Evolutionary conservation across 192 early-diverging fungal genomes (phyloP).

Genomic region (Lobulomyces angularis): DNA sequence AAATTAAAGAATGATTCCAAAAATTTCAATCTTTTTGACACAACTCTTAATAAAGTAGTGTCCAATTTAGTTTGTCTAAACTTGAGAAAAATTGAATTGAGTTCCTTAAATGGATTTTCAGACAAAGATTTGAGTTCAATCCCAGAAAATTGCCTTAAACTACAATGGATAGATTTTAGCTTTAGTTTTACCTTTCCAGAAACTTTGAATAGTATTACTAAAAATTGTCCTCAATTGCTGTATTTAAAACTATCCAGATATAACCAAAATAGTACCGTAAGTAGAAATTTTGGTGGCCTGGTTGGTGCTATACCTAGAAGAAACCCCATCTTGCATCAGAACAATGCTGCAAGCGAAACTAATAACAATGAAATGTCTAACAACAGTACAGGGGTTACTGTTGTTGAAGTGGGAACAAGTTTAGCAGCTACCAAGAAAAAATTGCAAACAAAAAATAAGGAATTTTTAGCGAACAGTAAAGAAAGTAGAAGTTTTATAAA

Average conservation of each 20-base stretch:
- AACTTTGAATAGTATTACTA: constrained; percentile 14
- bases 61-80: constrained; percentile 7
- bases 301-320: too few species aligned
- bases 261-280: too few species aligned
- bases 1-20: background rate
- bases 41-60: background rate
- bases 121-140: constrained; percentile 18
- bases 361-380: too few species aligned
- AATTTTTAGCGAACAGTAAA: too few species aligned
- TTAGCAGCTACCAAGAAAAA: too few species aligned
- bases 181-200: constrained; percentile 30
- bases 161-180: constrained; percentile 31
- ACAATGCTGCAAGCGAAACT: too few species aligned
- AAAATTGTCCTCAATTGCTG: constrained; percentile 14
- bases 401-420: too few species aligned
- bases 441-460: too few species aligned
- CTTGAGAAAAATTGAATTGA: constrained; percentile 26
- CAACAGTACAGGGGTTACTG: too few species aligned
- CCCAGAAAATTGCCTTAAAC: constrained; percentile 14
- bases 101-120: constrained; percentile 13
- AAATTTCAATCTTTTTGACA: background rate
- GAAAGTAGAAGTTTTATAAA: too few species aligned
- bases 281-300: too few species aligned
- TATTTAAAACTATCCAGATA: constrained; percentile 21
- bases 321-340: too few species aligned